Percentiles rank a stretch among this genome's conserved stretches.
phyloP scores from a whole-genome alignment of 2,329 filamentous ascomycete species.

The Graphium sp. region DNA sequence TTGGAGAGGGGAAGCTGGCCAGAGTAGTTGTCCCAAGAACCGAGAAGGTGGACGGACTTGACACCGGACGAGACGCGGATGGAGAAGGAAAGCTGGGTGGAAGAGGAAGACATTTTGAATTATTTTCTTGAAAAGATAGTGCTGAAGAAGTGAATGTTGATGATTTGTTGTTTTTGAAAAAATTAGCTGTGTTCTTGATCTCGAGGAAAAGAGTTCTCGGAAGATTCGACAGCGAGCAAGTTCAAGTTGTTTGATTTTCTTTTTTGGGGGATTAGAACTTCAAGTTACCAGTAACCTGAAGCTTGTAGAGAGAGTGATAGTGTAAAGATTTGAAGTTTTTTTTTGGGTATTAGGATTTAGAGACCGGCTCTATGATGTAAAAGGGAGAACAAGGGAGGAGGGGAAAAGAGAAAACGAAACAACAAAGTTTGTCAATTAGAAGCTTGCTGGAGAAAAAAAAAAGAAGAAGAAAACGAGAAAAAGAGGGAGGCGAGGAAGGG shows the following conservation, averaged over 20 bases:
- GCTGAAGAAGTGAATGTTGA: slow-evolving; percentile 9
- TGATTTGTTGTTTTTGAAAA: slow-evolving; percentile 11
- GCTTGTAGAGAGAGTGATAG: slow-evolving; percentile 6
- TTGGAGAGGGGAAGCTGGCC: slow-evolving; percentile 89
- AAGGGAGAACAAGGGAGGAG: slow-evolving; percentile 19
- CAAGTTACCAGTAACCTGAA: slow-evolving; percentile 5
- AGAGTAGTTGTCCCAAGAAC: slow-evolving; percentile 95
- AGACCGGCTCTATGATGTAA: slow-evolving; percentile 35
- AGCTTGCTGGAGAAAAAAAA: slow-evolving; percentile 49
- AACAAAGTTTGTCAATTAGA: slow-evolving; percentile 34
- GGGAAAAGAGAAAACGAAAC: slow-evolving; percentile 18
- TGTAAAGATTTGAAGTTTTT: slow-evolving; percentile 13
- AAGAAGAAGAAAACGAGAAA: slow-evolving; percentile 21
- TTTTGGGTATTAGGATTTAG: slow-evolving; percentile 15
- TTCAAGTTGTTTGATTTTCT: slow-evolving; percentile 4
- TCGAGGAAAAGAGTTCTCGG: slow-evolving; percentile 14
- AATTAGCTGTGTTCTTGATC: too few species aligned
- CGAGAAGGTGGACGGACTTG: slow-evolving; percentile 94
- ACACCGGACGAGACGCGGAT: slow-evolving; percentile 91
- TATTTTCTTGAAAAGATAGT: slow-evolving; percentile 4
- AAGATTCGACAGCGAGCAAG: too few species aligned
- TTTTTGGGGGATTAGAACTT: slow-evolving; percentile 1
- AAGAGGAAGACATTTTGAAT: slow-evolving; percentile 7
- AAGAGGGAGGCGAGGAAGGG: slow-evolving; percentile 16
- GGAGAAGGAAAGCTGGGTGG: slow-evolving; percentile 82